Percentiles rank a stretch among this genome's conserved stretches.
Conservation (phyloP, 148 eudicot genomes). For the Cornus suecica region DNA sequence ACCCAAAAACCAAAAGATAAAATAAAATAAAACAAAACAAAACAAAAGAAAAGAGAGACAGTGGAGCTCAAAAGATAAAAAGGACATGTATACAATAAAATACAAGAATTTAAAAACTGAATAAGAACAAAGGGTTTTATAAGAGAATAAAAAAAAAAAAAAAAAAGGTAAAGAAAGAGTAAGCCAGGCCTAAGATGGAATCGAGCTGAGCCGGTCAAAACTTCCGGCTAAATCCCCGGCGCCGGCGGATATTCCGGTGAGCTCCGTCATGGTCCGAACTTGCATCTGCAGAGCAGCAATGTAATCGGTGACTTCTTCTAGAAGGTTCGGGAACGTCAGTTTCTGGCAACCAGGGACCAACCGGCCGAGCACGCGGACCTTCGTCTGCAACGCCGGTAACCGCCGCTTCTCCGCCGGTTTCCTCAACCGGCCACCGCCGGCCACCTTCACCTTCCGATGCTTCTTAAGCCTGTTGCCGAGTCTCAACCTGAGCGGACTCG, state of each 20-base stretch:
- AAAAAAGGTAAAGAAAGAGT: slow-evolving; percentile 1
- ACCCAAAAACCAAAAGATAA: neutral
- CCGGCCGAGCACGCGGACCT: slow-evolving; percentile 53
- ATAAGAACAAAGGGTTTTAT: slow-evolving; percentile 2
- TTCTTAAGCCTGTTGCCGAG: slow-evolving; percentile 24
- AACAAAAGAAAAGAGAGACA: too few species aligned
- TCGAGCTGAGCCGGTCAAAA: slow-evolving; percentile 25
- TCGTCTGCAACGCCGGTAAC: slow-evolving; percentile 45
- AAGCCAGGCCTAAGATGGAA: slow-evolving; percentile 5
- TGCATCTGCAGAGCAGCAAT: slow-evolving; percentile 87
- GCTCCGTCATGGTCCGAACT: slow-evolving; percentile 71
- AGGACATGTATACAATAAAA: slow-evolving; percentile 38
- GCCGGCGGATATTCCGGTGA: slow-evolving; percentile 54
- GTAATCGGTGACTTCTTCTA: slow-evolving; percentile 77
- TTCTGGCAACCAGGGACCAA: slow-evolving; percentile 88
- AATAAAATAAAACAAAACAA: neutral
- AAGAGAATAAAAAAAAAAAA: neutral
- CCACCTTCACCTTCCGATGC: slow-evolving; percentile 38
- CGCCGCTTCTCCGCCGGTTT: slow-evolving; percentile 23
- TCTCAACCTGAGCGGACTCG: slow-evolving; percentile 37
- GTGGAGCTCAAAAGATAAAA: neutral
- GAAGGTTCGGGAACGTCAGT: slow-evolving; percentile 65
- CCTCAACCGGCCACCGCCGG: slow-evolving; percentile 22
- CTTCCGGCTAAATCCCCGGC: slow-evolving; percentile 11
- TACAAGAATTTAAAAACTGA: slow-evolving; percentile 38